These are phyloP conservation scores for Colletotrichum sp. DNA, from an alignment of 2,329 filamentous ascomycete species.

Conservation along the genomic window DNA sequence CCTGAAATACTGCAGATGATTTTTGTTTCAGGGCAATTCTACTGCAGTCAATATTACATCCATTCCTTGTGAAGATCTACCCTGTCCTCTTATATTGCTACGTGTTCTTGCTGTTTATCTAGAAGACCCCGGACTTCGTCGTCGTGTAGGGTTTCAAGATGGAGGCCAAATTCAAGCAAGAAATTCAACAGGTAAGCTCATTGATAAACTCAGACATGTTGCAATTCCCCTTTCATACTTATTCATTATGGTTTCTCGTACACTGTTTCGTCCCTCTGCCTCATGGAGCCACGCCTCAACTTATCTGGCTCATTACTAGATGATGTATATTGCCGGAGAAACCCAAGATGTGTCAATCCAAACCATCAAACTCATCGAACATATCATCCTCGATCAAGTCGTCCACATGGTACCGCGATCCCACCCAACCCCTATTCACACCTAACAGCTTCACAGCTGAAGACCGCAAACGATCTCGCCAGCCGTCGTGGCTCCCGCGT, in stretches of 20 bases:
- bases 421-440: no score
- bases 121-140: no score
- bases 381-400: conserved; percentile 24
- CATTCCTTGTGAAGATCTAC: neutral
- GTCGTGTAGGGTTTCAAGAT: neutral
- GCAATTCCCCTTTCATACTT: neutral
- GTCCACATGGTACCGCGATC: conserved; percentile 18
- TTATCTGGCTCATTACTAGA: neutral
- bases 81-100: neutral
- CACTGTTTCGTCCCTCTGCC: neutral
- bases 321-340: conserved; percentile 29
- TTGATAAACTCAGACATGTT: accelerated
- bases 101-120: neutral
- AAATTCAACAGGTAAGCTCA: conserved; percentile 10
- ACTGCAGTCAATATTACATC: neutral
- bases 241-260: no score
- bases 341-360: conserved; percentile 15
- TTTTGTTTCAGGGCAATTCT: neutral
- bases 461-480: conserved; percentile 23
- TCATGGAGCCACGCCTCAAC: neutral
- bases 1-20: neutral
- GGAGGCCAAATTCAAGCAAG: conserved; percentile 8
- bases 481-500: conserved; percentile 23
- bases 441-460: conserved; percentile 12
- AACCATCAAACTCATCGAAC: conserved; percentile 24